These are phyloP conservation scores for Russula compacta DNA, from an alignment of 768 basidiomycete species.

Conservation along the genomic window DNA sequence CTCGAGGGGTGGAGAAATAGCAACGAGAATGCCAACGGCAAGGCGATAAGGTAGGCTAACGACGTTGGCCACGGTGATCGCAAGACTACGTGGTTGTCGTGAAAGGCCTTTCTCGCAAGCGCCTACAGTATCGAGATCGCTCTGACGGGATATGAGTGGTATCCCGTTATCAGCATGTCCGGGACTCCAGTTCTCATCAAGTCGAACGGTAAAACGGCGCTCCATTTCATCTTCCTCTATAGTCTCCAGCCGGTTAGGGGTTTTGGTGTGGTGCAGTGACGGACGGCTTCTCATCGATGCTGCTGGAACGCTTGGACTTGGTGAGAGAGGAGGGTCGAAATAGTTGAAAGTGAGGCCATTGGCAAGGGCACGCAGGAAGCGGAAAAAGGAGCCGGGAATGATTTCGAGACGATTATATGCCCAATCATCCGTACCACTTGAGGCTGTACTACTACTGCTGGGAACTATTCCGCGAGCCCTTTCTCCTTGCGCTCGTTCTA, in stretches of 20 bases:
- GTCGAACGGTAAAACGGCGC: not conserved
- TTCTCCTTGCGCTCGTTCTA: slow-evolving; percentile 26
- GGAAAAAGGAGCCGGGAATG: not conserved
- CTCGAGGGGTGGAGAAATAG: slow-evolving; percentile 18
- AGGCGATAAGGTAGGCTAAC: slow-evolving; percentile 19
- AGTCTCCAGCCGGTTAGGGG: slow-evolving; percentile 29
- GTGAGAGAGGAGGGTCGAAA: slow-evolving; percentile 8
- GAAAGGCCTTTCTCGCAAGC: not conserved
- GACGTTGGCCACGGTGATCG: slow-evolving; percentile 4
- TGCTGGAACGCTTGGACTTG: slow-evolving; percentile 18
- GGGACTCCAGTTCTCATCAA: slow-evolving; percentile 1
- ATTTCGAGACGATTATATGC: not conserved
- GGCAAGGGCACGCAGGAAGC: slow-evolving; percentile 1
- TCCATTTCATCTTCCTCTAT: slow-evolving; percentile 29
- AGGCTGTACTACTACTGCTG: not conserved
- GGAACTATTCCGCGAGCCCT: slow-evolving; percentile 17
- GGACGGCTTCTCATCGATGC: slow-evolving; percentile 18
- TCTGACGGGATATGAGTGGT: not conserved
- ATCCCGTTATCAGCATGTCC: slow-evolving; percentile 9
- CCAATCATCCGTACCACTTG: not conserved
- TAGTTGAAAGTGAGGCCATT: slow-evolving; percentile 16
- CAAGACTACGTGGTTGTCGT: not conserved
- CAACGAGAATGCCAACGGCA: slow-evolving; percentile 13
- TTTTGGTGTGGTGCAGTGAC: slow-evolving; percentile 24
- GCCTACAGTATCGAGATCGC: not conserved